Base-by-base conservation (phyloP, 2,329 filamentous ascomycete genomes). In the Malbranchea zuffiana region DNA sequence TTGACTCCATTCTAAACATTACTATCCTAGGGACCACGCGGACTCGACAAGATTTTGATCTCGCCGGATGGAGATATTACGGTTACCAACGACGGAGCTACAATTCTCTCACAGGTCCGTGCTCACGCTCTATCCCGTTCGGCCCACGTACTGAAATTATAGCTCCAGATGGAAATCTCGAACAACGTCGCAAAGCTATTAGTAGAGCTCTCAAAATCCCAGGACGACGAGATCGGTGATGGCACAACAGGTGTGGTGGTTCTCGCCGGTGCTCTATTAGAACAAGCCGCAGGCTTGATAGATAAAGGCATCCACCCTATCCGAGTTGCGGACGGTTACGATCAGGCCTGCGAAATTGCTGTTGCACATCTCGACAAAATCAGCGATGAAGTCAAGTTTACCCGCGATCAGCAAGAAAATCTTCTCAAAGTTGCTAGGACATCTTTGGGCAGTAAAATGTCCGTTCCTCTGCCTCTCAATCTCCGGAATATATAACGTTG, bases 291-390 rank as follows among this genome's bases (percentile, higher is more conserved):
- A 45, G 90, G 95, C 59, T 75, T 98, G 51, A 96, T 98, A 61
- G 92, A 98, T 73, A 98, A 98, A 75, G 92, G 90, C 58, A 98
- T 98, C 53, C 90, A 98, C 66, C 90, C 90, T 44, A 98, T 98
- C 60, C 75, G 92, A 51, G 96, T 98, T 65, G 92, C 92, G 47
- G 90, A 98, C 63, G 90, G 90, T 36, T 98, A 94, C 66, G 90
- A 98, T 60, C 79, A 93, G 55, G 90, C 90, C 40, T 98, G 92
- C 59, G 92, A 98, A 61, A 88, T 96, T 51, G 90, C 90, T 28
- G 82, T 96, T 39, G 78, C 80, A 19, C 83, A 95, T 66, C 72
- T 98, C 35, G 90, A 98, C 64, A 78, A 75, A 54, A 94, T 98
- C 60, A 87, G 85, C 50, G 92, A 98, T 60, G 76, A 78, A 41